Base-by-base conservation (phyloP, 768 basidiomycete species). In the Sporobolomyces phaffii region DNA sequence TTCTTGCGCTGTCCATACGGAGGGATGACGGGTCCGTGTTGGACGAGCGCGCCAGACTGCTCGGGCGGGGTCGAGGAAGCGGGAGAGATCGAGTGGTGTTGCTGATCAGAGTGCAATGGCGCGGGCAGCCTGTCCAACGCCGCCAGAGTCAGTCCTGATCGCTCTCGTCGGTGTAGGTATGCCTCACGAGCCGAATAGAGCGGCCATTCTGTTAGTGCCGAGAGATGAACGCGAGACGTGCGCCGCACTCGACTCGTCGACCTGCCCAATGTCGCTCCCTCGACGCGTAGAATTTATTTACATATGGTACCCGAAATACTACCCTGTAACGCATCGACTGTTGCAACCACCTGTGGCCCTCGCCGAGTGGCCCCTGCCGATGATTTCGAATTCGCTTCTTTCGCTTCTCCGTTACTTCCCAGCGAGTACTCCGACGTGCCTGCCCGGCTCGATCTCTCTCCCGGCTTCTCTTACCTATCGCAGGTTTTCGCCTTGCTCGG, bases 1-100 rank as follows among this genome's bases (percentile, higher is more conserved):
- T 85, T 87, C 64, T 78, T 81, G 53, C 94, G 83, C 75, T 86
- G 86, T 10, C 94, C 90, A 78, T 98, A 99, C 18, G 87, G 83
- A 5, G 94, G 93, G 43, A 88, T 81, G 47, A 78, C 79, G 24
- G 79, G 54, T 5, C 41, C 36, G 10, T 51, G 47, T 24, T 22
- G 28, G 5, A 44, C 38, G 11, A 66, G 29, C 5, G 48, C 53
- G 33, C 28, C 17, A 2, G 40, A 33, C 1, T 7, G 20, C 0
- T 28, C 18, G 1, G 49, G 22, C 18, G 29, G 24, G 43, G 49
- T n/a, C 29, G 52, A 26, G 1, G 29, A 31, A 1, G 47, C 26
- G 0, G 22, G n/a, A 3, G 31, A 20, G n/a, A 26, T 22, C 24
- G 65, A 10, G 18, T 28, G 3, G 20, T 8, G 36, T 13, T 36